Evolutionary conservation across 345 rosid species (phyloP).

Genomic region (Moricandia moricandioides): DNA sequence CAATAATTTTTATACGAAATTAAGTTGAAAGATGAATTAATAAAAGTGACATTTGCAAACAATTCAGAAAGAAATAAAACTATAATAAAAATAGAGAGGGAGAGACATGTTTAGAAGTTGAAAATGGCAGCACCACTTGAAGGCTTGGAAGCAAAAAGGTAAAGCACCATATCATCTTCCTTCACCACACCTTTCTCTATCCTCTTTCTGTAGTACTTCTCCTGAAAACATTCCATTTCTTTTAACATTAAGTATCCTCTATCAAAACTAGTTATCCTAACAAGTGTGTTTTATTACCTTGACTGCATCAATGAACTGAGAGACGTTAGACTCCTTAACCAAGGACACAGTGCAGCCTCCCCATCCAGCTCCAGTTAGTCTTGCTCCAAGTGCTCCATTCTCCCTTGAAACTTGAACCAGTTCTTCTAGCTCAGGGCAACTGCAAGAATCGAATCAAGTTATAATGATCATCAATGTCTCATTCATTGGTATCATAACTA

Average conservation of each 20-base stretch:
- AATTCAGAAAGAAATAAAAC: not conserved
- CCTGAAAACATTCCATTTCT: constrained; percentile 45
- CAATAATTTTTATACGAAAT: not conserved
- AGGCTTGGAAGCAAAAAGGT: constrained; percentile 93
- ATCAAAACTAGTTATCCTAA: not conserved
- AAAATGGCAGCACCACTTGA: constrained; percentile 96
- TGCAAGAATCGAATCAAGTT: constrained; percentile 18
- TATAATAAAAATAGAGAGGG: not conserved
- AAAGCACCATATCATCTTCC: constrained; percentile 73
- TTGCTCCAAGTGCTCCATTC: constrained; percentile 86
- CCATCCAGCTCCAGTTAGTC: constrained; percentile 99
- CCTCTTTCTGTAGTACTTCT: constrained; percentile 69
- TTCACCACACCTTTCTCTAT: constrained; percentile 68
- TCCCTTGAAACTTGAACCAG: constrained; percentile 63
- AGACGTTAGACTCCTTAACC: constrained; percentile 69
- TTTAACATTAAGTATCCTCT: not conserved
- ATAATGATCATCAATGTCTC: not conserved
- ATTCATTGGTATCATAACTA: not conserved
- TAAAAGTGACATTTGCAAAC: not conserved
- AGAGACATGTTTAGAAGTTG: constrained; percentile 45
- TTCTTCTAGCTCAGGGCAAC: constrained; percentile 98
- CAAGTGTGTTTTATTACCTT: constrained; percentile 47
- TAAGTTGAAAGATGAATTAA: not conserved
- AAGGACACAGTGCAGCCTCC: constrained; percentile 95
- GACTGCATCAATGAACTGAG: constrained; percentile 75